phyloP scores from a whole-genome alignment of 306 rosid genomes.

The Calophaca sinica region DNA sequence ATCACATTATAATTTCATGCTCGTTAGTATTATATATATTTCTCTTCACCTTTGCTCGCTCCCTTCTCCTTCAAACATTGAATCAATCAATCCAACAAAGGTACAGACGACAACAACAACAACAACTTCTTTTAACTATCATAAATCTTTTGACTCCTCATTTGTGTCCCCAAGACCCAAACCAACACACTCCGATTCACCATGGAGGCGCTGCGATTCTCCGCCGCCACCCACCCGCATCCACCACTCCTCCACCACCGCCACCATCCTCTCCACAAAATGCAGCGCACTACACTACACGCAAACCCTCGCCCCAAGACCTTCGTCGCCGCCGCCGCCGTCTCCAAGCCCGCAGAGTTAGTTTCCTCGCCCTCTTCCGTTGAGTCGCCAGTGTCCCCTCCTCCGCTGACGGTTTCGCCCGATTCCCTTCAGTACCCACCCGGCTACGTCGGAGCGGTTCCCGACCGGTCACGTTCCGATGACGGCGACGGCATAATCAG shows the following conservation, averaged over 20 bases:
- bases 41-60: too few relatives aligned
- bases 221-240: constrained; percentile 44
- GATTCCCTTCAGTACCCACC: constrained; percentile 70
- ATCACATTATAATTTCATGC: too few relatives aligned
- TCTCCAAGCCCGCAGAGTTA: constrained; percentile 56
- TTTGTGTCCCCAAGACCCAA: too few relatives aligned
- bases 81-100: too few relatives aligned
- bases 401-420: constrained; percentile 50
- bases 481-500: constrained; percentile 42
- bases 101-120: too few relatives aligned
- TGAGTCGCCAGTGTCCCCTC: not conserved
- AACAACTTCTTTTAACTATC: too few relatives aligned
- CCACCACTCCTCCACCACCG: constrained; percentile 38
- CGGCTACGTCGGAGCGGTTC: constrained; percentile 84
- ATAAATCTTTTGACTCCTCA: not conserved
- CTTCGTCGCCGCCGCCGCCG: constrained; percentile 58
- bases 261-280: constrained; percentile 7
- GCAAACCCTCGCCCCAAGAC: constrained; percentile 30
- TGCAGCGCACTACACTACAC: not conserved
- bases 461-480: constrained; percentile 48
- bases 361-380: constrained; percentile 41
- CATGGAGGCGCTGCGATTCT: constrained; percentile 67
- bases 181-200: too few relatives aligned
- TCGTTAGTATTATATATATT: too few relatives aligned
- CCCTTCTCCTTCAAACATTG: too few relatives aligned